A percentile compares a stretch with the other conserved stretches of the same genome.
phyloP scores from a whole-genome alignment of 441 rosid species.

The Corymbia calophylla region DNA sequence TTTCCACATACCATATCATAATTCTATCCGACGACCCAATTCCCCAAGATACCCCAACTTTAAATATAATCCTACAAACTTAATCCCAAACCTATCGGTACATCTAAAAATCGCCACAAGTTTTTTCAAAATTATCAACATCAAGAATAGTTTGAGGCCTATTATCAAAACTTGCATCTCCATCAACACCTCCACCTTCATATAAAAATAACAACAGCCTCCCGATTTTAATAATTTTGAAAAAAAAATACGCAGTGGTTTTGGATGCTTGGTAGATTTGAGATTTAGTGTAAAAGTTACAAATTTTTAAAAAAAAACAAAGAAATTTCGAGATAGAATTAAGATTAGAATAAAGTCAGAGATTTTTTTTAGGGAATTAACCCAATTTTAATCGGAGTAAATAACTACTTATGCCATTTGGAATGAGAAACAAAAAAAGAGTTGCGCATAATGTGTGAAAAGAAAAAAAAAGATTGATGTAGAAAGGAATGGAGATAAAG shows the following conservation, averaged over 20 bases:
- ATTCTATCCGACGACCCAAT: too few relatives aligned
- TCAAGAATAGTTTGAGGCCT: neutral
- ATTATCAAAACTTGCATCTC: neutral
- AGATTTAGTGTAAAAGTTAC: neutral
- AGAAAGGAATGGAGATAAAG: neutral
- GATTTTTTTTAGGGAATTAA: neutral
- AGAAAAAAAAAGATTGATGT: neutral
- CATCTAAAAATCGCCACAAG: accelerated
- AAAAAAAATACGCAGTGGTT: neutral
- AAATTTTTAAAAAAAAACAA: too few relatives aligned
- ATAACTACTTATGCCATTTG: neutral
- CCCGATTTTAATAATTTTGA: neutral
- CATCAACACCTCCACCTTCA: neutral
- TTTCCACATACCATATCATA: neutral
- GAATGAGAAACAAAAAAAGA: neutral
- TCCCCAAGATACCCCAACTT: too few relatives aligned
- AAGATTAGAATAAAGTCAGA: neutral
- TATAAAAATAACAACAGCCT: neutral
- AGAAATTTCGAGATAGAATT: neutral
- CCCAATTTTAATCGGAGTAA: neutral
- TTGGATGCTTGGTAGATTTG: accelerated
- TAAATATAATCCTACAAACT: too few relatives aligned
- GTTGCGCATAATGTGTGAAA: neutral
- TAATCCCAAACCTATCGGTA: too few relatives aligned
- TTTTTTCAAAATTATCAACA: neutral